Percentiles rank a stretch among this genome's conserved stretches.
These are phyloP conservation scores for Agapanthus africanus DNA, from an alignment of 106 monocot genomes.

Conservation along the genomic window DNA sequence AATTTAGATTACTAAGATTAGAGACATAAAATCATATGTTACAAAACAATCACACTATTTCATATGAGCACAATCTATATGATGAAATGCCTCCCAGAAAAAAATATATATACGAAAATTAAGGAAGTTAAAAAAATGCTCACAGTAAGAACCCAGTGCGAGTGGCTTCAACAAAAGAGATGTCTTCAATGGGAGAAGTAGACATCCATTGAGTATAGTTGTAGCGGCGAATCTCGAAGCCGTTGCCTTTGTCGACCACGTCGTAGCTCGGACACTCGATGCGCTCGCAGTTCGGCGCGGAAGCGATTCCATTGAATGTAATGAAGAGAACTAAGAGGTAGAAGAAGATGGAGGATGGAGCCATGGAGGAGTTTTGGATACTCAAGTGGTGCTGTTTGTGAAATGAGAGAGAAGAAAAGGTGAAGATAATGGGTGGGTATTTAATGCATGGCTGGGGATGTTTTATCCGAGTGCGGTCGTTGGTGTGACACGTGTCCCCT, in stretches of 20 bases:
- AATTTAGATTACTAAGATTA: too few relatives aligned
- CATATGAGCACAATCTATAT: constrained; percentile 5
- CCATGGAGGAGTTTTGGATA: too few relatives aligned
- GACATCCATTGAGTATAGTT: constrained; percentile 54
- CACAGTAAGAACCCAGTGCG: constrained; percentile 57
- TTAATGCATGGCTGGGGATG: too few relatives aligned
- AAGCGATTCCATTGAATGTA: too few relatives aligned
- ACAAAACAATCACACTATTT: not conserved
- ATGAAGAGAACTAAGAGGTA: too few relatives aligned
- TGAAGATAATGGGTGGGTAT: too few relatives aligned
- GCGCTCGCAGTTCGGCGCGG: constrained; percentile 58
- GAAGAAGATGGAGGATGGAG: too few relatives aligned
- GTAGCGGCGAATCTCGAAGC: constrained; percentile 81
- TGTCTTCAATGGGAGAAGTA: constrained; percentile 48
- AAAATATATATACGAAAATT: not conserved
- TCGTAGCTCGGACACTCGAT: constrained; percentile 79
- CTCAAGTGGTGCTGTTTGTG: too few relatives aligned
- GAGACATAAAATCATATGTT: not conserved
- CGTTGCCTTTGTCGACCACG: constrained; percentile 49
- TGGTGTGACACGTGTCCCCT: too few relatives aligned
- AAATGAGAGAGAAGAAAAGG: too few relatives aligned
- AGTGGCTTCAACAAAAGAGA: constrained; percentile 72
- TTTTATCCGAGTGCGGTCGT: too few relatives aligned
- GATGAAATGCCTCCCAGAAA: constrained; percentile 5
- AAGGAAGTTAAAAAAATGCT: constrained; percentile 11